Base-by-base conservation (phyloP, 202 grass and related monocot genomes). In the Zizania palustris region DNA sequence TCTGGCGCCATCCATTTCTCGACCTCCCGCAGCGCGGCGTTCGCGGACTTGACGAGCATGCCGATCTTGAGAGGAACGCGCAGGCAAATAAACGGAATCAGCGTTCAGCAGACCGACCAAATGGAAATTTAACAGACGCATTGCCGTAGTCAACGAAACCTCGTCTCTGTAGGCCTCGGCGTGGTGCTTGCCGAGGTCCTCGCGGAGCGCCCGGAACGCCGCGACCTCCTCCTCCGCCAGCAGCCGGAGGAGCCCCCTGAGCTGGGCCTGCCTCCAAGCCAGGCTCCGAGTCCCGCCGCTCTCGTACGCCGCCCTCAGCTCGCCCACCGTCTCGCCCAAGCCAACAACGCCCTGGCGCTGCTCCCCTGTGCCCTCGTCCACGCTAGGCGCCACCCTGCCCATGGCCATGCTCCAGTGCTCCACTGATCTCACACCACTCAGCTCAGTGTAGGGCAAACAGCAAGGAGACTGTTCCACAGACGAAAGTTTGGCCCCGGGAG, bases 131-230 rank as follows among this genome's bases (percentile, higher is more conserved):
- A 28, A 28, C 28, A 28, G 7, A 42, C 40, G 50, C 50, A 19
- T 19, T 18, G 3, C 18, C 50, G 18, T 19, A 2, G 50, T 3
- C 5, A 3, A 63, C 9, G 4, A 35, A 22, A 88, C 94, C 91
- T 97, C 95, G 80, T 97, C 91, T 82, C 89, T 90, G 85, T 73
- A 97, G 5, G 95, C 84, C 78, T 97, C 95, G 62, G 73, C 89
- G 20, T 49, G 73, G 85, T 88, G 87, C 79, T 97, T 97, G 74
- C 95, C 87, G 75, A 97, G 84, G 73, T 97, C 95, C 28, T 65
- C 28, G 51, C 77, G 88, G 61, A 97, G 89, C 73, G 76, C 94
- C 55, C 41, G 60, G 60, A 84, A 94, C n/a, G 90, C 86, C 18
- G 42, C 87, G 37, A 43, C 80, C 78, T 97, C 87, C 76, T 81